These are phyloP conservation scores for Dictyostelium firmibasis DNA, from an alignment of 78 protist genomes.

Conservation along the genomic window DNA sequence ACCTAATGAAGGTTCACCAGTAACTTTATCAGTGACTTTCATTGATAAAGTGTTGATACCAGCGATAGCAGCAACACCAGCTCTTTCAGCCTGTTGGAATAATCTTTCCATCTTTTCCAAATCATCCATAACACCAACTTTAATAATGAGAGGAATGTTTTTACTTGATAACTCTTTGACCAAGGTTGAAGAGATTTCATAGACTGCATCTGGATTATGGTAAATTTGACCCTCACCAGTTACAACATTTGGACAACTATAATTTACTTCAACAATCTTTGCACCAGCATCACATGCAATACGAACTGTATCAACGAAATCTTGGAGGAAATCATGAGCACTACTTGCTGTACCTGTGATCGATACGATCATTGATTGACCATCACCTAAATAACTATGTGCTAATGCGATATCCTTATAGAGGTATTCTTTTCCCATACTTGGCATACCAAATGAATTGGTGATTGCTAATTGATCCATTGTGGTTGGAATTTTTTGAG, in stretches of 20 bases:
- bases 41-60: constrained; percentile 67
- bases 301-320: constrained; percentile 33
- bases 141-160: constrained; percentile 45
- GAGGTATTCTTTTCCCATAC: constrained; percentile 16
- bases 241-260: constrained; percentile 69
- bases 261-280: constrained; percentile 59
- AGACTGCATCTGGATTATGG: constrained; percentile 67
- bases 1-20: constrained; percentile 67
- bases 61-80: constrained; percentile 71
- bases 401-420: constrained; percentile 32
- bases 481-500: not conserved
- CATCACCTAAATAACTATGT: constrained; percentile 1
- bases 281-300: constrained; percentile 62
- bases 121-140: constrained; percentile 78
- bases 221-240: constrained; percentile 81
- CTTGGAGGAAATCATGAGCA: constrained; percentile 60
- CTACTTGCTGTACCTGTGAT: constrained; percentile 52
- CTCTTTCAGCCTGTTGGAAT: constrained; percentile 16
- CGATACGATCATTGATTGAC: constrained; percentile 69
- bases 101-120: constrained; percentile 9
- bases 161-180: not conserved
- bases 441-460: constrained; percentile 76
- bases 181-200: constrained; percentile 33
- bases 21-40: constrained; percentile 39
- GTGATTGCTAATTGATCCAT: constrained; percentile 54